Base-by-base conservation (phyloP, 441 rosid species). In the Adansonia madagascariensis region DNA sequence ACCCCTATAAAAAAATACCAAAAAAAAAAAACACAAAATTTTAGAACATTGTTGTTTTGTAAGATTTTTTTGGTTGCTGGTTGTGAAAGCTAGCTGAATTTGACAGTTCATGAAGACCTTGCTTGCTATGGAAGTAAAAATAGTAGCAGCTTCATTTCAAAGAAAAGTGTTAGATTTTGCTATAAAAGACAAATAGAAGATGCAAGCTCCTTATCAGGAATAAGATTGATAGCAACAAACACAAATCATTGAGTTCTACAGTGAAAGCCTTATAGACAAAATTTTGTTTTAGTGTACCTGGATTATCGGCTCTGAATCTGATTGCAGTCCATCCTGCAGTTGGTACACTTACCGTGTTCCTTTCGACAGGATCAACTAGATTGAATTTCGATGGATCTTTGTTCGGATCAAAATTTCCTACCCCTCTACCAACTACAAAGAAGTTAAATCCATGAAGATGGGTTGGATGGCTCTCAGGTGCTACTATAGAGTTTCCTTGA, bases 261-360 rank as follows among this genome's bases (percentile, higher is more conserved):
- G 10, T 56, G 2, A 65, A 15, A 6, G 10, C 1, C 2, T 35
- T 64, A 56, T 17, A 61, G 12, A 61, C 3, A 2, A 22, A 62
- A 62, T 3, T 14, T 6, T 39, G 22, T 43, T 60, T 69, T 2
- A 47, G 47, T 57, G 15, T 76, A 83, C 89, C 89, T 80, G 89
- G 89, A 15, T 85, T 86, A 71, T 86, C 89, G 67, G 88, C 86
- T 18, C 82, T 78, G 85, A 86, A 86, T 76, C 89, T 78, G 64
- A 86, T 81, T 2, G 85, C 89, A n/a, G 82, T 81, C 89, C 88
- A 85, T 55, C 89, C 89, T 0, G 72, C 89, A 1, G 88, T 84
- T 1, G 88, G 85, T 41, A 85, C 86, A 20, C 83, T 78, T 0
- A 81, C 59, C 0, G 89, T 86, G 78, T 85, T 86, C 82, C 89